Base-by-base conservation (phyloP, 2,329 filamentous ascomycete species). In the Apiospora koreana region DNA sequence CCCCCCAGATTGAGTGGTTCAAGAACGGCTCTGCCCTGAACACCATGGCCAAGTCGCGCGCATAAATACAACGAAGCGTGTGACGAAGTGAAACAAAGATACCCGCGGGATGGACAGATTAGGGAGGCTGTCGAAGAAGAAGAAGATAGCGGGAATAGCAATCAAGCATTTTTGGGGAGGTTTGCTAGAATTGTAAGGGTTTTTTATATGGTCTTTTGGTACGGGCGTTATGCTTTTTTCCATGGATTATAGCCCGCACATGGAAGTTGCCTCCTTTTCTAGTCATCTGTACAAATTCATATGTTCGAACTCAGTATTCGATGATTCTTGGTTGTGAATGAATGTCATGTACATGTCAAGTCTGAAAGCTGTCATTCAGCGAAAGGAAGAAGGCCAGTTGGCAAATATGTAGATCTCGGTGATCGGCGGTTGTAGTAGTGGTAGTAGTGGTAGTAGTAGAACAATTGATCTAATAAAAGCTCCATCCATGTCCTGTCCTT, bases 1-100 rank as follows among this genome's bases (percentile, higher is more conserved):
- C 94, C 82, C 91, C 93, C 77, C 96, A 99, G 87, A 92, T 99
- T 74, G 93, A 98, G 86, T 99, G 96, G 96, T 99, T 99, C 90
- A 95, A 94, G 89, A 97, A 98, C 83, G 96, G 96, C 76, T 95
- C 92, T 80, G 96, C 96, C 69, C 88, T 99, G 76, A 99, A 99
- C 91, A 98, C 95, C 78, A 99, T 99, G 95, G 95, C 95, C 76
- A 97, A 96, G 91, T 71, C 76, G 58, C 64, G 78, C 66, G 77
- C 77, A 74, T 77, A 82, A 72, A 25, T 21, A 21, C 2, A 41
- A 68, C 50, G 68, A 35, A n/a, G 54, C 12, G 54, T 62, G 54
- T 62, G 54, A 62, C 54, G 67, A 68, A 50, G 67, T 68, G 66
- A 68, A 48, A 68, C 38, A 68, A 48, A 50, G 66, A 68, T 68